Evolutionary conservation across 768 basidiomycete species (phyloP), one percentile per base, ranked within the genome.

Genomic region (Kondoa subrosea): DNA sequence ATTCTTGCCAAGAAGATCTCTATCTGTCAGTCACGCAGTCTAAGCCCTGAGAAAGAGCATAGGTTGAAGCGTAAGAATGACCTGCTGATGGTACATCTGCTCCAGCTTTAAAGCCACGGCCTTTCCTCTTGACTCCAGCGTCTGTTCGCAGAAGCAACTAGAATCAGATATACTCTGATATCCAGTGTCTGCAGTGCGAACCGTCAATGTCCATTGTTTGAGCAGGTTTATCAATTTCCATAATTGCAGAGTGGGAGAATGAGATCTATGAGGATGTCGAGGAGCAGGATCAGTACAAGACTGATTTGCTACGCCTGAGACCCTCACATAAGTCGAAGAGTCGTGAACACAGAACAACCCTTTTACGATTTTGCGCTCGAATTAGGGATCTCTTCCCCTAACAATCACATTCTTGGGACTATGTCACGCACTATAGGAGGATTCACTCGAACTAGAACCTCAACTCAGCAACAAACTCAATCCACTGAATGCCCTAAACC

Each of bases 121-220:
- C 69, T 59, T 70, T 70, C 17, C 69, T 67, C 69, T 66, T 69
- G 16, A 70, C 69, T 8, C 31, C 40, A 26, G 66, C 2, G 29
- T 70, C 69, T 69, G 56, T 15, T 26, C 30, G 32, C 15, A 66
- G 4, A 17, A 12, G 29, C 29, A 17, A 56, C 33, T 29, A 4
- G n/a, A n/a, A 3, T 21, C 59, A 30, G 16, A 3, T 64, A 32
- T 64, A n/a, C 12, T 67, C 57, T 25, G 16, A 30, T 15, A 15
- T 68, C 12, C 25, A 57, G 31, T 27, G 56, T 3, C 66, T 12
- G n/a, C 34, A 26, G 12, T 29, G 26, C 56, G 58, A 57, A n/a
- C 60, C 16, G 64, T 64, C 25, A 67, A 62, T 33, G 14, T 27
- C 33, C 56, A 58, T 61, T 61, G 8, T 56, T 64, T 50, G n/a